Evolutionary conservation across 2,329 filamentous ascomycete species (phyloP).

Genomic region (Fusarium sp.): DNA sequence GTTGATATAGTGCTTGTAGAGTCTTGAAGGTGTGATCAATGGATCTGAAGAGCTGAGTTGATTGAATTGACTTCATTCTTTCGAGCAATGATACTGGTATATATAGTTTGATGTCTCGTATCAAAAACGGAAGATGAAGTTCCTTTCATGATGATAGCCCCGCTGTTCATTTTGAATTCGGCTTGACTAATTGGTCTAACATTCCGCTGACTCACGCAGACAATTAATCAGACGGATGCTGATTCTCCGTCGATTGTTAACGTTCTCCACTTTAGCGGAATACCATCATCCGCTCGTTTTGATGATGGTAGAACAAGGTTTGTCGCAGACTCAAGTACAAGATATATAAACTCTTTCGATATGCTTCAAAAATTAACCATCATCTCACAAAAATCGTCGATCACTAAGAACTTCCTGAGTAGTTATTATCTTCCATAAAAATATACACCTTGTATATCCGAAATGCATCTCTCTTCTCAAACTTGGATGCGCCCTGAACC

Average conservation of each 20-base stretch:
- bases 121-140: too few species aligned
- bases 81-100: neutral
- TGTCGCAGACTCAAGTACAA: neutral
- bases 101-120: neutral
- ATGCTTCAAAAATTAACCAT: neutral
- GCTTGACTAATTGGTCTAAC: neutral
- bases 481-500: constrained; percentile 43
- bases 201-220: neutral
- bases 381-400: too few species aligned
- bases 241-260: neutral
- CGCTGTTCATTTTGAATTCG: neutral
- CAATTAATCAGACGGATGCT: constrained; percentile 17
- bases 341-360: neutral
- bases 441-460: neutral
- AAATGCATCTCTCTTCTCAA: constrained; percentile 41
- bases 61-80: too few species aligned
- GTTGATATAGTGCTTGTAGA: neutral
- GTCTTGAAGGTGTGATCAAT: too few species aligned
- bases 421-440: too few species aligned
- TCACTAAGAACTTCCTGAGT: too few species aligned
- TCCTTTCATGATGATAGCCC: neutral
- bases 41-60: neutral
- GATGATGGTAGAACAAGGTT: neutral
- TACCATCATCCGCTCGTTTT: neutral
- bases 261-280: constrained; percentile 9